Conservation (phyloP, 2,329 filamentous ascomycete genomes). For the Fusarium pseudoanthophilum region DNA sequence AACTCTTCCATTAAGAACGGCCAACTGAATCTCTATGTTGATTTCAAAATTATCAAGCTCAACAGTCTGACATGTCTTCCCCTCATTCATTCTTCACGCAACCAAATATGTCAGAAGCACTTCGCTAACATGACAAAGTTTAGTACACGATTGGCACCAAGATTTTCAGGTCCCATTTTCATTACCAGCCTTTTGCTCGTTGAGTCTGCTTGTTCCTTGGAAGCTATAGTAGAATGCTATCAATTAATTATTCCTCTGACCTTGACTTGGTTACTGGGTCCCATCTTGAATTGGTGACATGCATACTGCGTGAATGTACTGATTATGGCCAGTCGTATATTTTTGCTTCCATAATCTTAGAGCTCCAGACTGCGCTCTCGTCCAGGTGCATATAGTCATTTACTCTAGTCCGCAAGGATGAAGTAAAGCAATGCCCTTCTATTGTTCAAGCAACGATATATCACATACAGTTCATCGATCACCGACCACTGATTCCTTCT, state of each 20-base stretch:
- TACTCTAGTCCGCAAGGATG: background rate
- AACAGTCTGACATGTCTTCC: constrained; percentile 65
- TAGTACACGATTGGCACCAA: constrained; percentile 6
- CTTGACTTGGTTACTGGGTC: background rate
- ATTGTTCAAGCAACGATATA: constrained; percentile 6
- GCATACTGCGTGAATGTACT: background rate
- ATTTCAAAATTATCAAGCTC: constrained; percentile 70
- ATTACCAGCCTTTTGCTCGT: background rate
- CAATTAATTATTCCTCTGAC: background rate
- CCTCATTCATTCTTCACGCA: constrained; percentile 1
- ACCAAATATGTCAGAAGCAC: constrained; percentile 6
- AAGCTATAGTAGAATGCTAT: background rate
- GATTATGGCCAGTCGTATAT: background rate
- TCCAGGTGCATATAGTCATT: background rate
- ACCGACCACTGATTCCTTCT: constrained; percentile 1
- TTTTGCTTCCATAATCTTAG: background rate
- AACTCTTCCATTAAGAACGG: constrained; percentile 70
- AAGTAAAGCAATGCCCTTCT: constrained; percentile 12
- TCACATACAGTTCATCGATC: constrained; percentile 18
- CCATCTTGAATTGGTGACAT: background rate
- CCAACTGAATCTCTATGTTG: constrained; percentile 72
- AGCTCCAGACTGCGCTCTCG: too few species aligned
- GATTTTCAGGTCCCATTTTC: background rate
- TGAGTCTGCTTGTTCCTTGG: background rate
- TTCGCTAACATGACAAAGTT: constrained; percentile 42